phyloP scores from a whole-genome alignment of 345 rosid genomes.

The Acer campestre region DNA sequence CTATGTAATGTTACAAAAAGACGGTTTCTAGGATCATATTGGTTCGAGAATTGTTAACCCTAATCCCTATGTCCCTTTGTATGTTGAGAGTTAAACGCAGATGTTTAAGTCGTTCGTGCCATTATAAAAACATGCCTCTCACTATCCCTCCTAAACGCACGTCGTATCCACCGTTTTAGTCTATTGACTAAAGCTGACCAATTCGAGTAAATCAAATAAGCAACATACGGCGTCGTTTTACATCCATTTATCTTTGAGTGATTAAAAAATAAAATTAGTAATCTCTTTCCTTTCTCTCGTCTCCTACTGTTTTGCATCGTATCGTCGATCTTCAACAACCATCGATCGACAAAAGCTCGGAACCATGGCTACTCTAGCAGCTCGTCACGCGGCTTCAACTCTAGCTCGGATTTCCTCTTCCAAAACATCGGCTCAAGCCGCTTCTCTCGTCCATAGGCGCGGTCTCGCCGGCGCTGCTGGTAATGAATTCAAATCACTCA shows the following conservation, averaged over 20 bases:
- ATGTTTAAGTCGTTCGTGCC: no score
- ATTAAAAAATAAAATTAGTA: background rate
- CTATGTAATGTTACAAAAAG: no score
- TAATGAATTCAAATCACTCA: slow-evolving; percentile 23
- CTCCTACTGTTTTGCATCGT: background rate
- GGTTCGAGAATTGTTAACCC: no score
- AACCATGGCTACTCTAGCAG: slow-evolving; percentile 56
- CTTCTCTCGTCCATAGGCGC: slow-evolving; percentile 62
- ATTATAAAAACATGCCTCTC: no score
- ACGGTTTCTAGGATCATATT: no score
- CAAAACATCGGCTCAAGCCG: slow-evolving; percentile 27
- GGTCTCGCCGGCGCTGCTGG: slow-evolving; percentile 89
- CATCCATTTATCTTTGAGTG: background rate
- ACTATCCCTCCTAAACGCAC: background rate
- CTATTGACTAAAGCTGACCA: background rate
- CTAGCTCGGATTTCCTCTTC: slow-evolving; percentile 39
- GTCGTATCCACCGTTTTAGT: background rate
- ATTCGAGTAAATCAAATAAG: background rate
- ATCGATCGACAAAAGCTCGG: background rate
- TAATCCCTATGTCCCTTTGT: no score
- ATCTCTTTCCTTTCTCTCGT: background rate
- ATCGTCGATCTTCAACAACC: slow-evolving; percentile 6
- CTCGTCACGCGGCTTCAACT: slow-evolving; percentile 41
- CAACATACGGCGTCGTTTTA: background rate
- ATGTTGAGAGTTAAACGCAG: no score